Evolutionary conservation across 331 rosid species (phyloP).

Genomic region (Malus hybrid): DNA sequence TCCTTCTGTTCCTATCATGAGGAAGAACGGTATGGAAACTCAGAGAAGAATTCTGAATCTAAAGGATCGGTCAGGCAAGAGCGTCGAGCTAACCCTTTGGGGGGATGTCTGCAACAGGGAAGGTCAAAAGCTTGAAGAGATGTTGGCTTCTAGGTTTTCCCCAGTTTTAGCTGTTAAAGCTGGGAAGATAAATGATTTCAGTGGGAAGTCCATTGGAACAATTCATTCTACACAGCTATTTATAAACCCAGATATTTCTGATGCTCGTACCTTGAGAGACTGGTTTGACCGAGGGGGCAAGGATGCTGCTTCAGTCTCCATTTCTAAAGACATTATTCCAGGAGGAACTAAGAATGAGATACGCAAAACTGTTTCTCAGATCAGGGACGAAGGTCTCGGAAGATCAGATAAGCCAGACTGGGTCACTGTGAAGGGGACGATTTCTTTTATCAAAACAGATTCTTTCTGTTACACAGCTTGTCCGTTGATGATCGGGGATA

Average conservation of each 20-base stretch:
- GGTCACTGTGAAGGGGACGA: slow-evolving; percentile 73
- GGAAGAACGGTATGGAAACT: slow-evolving; percentile 98
- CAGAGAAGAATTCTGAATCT: slow-evolving; percentile 75
- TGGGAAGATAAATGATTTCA: slow-evolving; percentile 85
- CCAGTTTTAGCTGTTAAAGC: slow-evolving; percentile 88
- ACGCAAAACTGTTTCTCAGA: slow-evolving; percentile 83
- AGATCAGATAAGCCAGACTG: slow-evolving; percentile 93
- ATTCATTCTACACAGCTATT: slow-evolving; percentile 87
- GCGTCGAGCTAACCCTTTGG: slow-evolving; percentile 89
- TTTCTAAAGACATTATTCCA: slow-evolving; percentile 61
- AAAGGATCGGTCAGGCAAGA: slow-evolving; percentile 74
- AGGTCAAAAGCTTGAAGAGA: slow-evolving; percentile 81
- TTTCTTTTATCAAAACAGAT: slow-evolving; percentile 84
- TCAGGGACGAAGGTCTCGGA: slow-evolving; percentile 95
- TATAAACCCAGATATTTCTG: slow-evolving; percentile 75
- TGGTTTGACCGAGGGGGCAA: slow-evolving; percentile 87
- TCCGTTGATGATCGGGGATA: slow-evolving; percentile 89
- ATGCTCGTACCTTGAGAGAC: slow-evolving; percentile 54
- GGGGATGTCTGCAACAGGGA: slow-evolving; percentile 95
- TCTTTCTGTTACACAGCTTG: slow-evolving; percentile 91
- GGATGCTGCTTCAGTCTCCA: slow-evolving; percentile 53
- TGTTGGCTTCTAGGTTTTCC: slow-evolving; percentile 45
- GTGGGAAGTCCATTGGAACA: slow-evolving; percentile 85
- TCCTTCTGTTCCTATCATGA: slow-evolving; percentile 84
- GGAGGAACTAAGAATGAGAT: slow-evolving; percentile 69